Base-by-base conservation (phyloP, 169 alveolate species). In the Neospora caninum region DNA sequence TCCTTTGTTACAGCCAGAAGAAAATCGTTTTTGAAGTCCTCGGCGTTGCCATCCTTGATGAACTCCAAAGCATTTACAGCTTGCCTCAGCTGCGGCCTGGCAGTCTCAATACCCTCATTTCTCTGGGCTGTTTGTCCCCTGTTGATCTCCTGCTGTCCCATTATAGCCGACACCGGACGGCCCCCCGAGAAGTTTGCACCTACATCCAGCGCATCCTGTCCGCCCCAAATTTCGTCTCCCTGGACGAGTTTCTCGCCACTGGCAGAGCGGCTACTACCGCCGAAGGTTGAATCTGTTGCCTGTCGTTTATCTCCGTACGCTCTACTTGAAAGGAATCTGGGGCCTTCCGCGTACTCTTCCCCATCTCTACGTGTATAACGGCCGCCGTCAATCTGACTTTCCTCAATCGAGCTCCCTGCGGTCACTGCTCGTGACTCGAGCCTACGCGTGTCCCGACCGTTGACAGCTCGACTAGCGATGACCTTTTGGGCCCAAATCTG, bases 41-140 rank as follows among this genome's bases (percentile, higher is more conserved):
- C 86, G 27, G 86, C 86, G 39, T 78, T 20, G 27, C 86, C 86
- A 16, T 78, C 86, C 45, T n/a, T n/a, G 45, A 78, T 38, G 86
- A 78, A 43, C 29, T 78, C 45, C 31, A 78, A 38, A n/a, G 86
- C 86, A 78, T 78, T 38, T 16, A 78, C 86, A n/a, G 41, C 86
- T n/a, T 78, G 86, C 45, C 45, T n/a, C 42, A n/a, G 45, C 45
- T n/a, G 86, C 42, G 41, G 4, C 45, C 29, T n/a, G 41, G 86
- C 73, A 22, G 25, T 27, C n/a, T 64, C 31, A 64, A 13, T 16
- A 29, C 73, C 25, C 31, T 1, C 73, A 7, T 27, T 9, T 16
- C 73, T 22, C 31, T 64, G 34, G 73, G 34, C 31, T 64, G 20
- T 27, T 64, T 13, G 34, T 27, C 73, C 73, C 73, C 34, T 64